Evolutionary conservation across 1,139 yeast genomes (phyloP).

Genomic region (Spathaspora sp.): DNA sequence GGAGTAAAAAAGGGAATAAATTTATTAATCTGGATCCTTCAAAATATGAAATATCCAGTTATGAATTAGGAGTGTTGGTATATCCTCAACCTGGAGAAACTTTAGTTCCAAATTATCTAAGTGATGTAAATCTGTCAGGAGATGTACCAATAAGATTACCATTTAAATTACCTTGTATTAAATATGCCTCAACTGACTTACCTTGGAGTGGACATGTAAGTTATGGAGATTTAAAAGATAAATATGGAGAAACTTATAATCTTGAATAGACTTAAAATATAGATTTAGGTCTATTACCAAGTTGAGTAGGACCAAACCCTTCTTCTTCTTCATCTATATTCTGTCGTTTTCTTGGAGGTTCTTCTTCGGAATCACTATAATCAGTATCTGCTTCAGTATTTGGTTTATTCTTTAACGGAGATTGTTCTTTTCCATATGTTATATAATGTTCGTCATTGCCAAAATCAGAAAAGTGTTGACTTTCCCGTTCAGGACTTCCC

Average conservation of each 20-base stretch:
- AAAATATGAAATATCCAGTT: conserved; percentile 36
- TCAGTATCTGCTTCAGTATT: conserved; percentile 23
- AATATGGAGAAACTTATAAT: conserved; percentile 20
- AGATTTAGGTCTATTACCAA: conserved; percentile 31
- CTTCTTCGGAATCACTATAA: conserved; percentile 22
- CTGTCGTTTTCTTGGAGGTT: conserved; percentile 9
- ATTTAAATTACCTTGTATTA: conserved; percentile 48
- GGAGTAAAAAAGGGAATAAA: conserved; percentile 33
- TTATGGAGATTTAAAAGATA: conserved; percentile 23
- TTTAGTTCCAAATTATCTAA: conserved; percentile 39
- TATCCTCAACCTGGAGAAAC: conserved; percentile 17
- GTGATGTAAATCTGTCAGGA: conserved; percentile 26
- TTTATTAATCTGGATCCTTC: conserved; percentile 16
- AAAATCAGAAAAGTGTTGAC: neutral
- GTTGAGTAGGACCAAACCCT: conserved; percentile 39
- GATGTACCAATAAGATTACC: conserved; percentile 49
- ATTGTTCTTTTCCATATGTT: conserved; percentile 10
- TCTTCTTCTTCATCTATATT: conserved; percentile 16
- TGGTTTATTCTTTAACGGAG: conserved; percentile 1
- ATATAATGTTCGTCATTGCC: conserved; percentile 9
- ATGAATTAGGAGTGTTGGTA: conserved; percentile 60
- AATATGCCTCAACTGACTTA: conserved; percentile 38
- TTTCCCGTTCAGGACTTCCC: neutral
- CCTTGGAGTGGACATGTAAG: conserved; percentile 47
- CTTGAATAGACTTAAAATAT: conserved; percentile 22